A percentile compares a stretch with the other conserved stretches of the same genome.
Conservation (phyloP, 2,329 filamentous ascomycete genomes). For the Cryphonectria nitschkei region DNA sequence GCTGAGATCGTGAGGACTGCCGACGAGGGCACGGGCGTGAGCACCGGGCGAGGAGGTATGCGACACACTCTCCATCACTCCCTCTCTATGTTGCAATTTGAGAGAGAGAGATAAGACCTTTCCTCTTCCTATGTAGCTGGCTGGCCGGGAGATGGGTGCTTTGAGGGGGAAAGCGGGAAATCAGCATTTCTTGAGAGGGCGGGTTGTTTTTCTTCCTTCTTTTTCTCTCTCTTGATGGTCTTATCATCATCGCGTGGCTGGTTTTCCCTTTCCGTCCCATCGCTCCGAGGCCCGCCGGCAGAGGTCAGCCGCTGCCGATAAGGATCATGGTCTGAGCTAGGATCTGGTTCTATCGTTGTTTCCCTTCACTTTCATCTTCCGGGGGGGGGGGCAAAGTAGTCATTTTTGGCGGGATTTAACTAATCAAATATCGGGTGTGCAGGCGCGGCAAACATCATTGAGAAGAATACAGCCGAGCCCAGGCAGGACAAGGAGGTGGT, state of each 20-base stretch:
- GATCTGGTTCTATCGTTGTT: background rate
- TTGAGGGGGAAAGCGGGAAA: background rate
- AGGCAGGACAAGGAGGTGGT: slow-evolving; percentile 57
- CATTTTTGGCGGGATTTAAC: background rate
- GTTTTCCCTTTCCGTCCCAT: background rate
- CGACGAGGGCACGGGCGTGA: slow-evolving; percentile 59
- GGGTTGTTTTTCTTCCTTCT: background rate
- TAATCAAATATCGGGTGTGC: background rate
- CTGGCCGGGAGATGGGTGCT: background rate
- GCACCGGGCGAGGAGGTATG: slow-evolving; percentile 62
- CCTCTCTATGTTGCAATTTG: background rate
- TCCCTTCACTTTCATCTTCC: too few relatives aligned
- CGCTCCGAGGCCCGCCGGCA: background rate
- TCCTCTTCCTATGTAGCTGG: background rate
- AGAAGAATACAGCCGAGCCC: slow-evolving; percentile 44
- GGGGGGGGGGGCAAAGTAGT: too few relatives aligned
- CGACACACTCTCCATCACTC: background rate
- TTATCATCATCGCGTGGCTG: slow-evolving; percentile 8
- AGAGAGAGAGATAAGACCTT: background rate
- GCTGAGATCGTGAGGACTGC: slow-evolving; percentile 64
- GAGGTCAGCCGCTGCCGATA: background rate
- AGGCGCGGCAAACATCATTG: slow-evolving; percentile 64
- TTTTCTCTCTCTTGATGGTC: background rate
- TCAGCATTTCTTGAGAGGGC: background rate
- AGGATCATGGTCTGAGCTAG: background rate